These are phyloP conservation scores for Komagataella kurtzmanii DNA, from an alignment of 805 yeast genomes.

Conservation along the genomic window DNA sequence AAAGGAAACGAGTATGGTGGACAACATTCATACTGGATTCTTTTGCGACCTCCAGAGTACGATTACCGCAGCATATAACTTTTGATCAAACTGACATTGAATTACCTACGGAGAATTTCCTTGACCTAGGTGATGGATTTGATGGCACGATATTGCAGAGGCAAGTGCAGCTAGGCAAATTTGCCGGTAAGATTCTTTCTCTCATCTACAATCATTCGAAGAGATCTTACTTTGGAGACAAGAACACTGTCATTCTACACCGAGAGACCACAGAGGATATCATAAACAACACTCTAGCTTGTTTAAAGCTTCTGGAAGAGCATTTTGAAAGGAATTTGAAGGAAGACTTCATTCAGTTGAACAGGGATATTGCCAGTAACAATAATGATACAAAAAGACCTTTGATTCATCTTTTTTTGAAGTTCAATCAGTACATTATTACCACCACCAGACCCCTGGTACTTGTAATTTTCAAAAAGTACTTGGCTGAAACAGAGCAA, in stretches of 20 bases:
- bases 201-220: conserved; percentile 18
- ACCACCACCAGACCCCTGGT: conserved; percentile 22
- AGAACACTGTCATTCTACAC: not conserved
- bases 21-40: conserved; percentile 22
- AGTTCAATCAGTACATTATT: conserved; percentile 21
- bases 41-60: conserved; percentile 21
- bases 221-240: conserved; percentile 6
- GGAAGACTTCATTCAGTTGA: conserved; percentile 9
- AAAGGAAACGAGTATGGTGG: conserved; percentile 25
- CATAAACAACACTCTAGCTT: conserved; percentile 9
- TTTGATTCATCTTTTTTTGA: conserved; percentile 18
- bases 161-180: conserved; percentile 13
- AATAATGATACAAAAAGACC: conserved; percentile 1
- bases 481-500: conserved; percentile 7
- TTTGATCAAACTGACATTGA: conserved; percentile 19
- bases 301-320: conserved; percentile 10
- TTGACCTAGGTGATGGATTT: conserved; percentile 16
- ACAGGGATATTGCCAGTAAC: conserved; percentile 7
- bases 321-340: conserved; percentile 10
- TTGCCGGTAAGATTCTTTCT: conserved; percentile 17
- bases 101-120: conserved; percentile 7
- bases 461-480: conserved; percentile 19
- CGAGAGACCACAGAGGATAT: conserved; percentile 6
- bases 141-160: conserved; percentile 14
- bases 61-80: conserved; percentile 21